Conservation (phyloP, 2,329 filamentous ascomycete species). For the Amphichorda felina region DNA sequence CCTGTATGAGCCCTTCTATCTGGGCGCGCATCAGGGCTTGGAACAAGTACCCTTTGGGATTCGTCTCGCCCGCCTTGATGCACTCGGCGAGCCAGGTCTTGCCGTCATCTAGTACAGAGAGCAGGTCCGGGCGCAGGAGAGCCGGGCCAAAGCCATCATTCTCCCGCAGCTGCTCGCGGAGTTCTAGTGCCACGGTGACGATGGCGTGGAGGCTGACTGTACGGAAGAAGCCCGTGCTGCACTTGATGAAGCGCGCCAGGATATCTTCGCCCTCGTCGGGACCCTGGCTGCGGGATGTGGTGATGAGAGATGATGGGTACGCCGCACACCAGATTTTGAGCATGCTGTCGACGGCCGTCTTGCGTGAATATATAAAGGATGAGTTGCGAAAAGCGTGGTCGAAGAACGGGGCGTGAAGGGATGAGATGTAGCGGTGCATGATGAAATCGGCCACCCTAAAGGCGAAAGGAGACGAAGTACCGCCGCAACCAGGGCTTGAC, state of each 20-base stretch:
- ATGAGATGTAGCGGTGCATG: constrained; percentile 40
- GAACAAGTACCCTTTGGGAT: constrained; percentile 39
- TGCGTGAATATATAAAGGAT: constrained; percentile 37
- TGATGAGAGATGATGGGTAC: constrained; percentile 18
- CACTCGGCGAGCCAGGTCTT: constrained; percentile 24
- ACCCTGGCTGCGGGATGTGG: too few relatives aligned
- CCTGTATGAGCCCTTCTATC: constrained; percentile 25
- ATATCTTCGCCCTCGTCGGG: constrained; percentile 7
- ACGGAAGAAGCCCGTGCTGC: constrained; percentile 28
- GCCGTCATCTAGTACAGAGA: constrained; percentile 27
- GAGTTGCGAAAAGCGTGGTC: constrained; percentile 23
- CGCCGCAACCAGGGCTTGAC: constrained; percentile 4
- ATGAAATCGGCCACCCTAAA: constrained; percentile 34
- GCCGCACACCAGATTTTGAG: constrained; percentile 31
- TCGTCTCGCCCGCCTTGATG: constrained; percentile 39
- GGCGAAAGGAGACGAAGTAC: constrained; percentile 22
- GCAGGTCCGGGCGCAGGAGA: constrained; percentile 25
- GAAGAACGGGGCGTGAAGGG: constrained; percentile 43
- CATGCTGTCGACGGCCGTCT: constrained; percentile 32
- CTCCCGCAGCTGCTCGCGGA: constrained; percentile 26
- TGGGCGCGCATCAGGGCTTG: constrained; percentile 22
- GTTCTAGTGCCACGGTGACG: constrained; percentile 25
- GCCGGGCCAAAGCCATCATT: constrained; percentile 22
- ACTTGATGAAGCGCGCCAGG: constrained; percentile 9
- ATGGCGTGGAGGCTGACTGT: constrained; percentile 18